Base-by-base conservation (phyloP, 805 yeast species). In the Candida easanensis region DNA sequence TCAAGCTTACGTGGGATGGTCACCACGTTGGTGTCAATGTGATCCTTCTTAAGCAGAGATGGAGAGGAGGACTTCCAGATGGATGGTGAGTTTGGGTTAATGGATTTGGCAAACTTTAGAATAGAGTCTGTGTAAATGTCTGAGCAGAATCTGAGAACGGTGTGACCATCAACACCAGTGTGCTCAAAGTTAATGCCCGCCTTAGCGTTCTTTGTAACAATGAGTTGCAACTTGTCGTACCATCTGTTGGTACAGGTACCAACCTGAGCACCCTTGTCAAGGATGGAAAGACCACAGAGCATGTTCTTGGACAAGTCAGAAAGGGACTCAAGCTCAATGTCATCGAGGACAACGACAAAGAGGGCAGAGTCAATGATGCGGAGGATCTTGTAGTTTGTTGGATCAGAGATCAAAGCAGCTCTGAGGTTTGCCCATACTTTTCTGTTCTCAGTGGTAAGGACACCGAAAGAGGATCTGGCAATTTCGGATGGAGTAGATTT, bases 121-220 rank as follows among this genome's bases (percentile, higher is more conserved):
- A 89, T 88, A 1, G 96, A 84, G 61, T 89, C 97, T 0, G 97
- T 89, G 61, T 89, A 89, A 42, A 89, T 85, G 63, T 89, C 97
- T 31, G 88, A 80, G 13, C 88, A 95, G 68, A 85, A 84, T 50
- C 97, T 68, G 52, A 89, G 68, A 4, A 89, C 96, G 0, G 97
- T 89, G 63, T 89, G 97, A 44, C 97, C 97, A 65, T 89, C 97
- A 21, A 89, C 95, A 53, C 96, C 96, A 0, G 97, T 85, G 59
- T 89, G 93, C 58, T 89, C 97, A 60, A 89, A 89, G 63, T 90
- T 89, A 52, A 89, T 82, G 22, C 97, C 97, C 2, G 93, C 96
- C 63, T 86, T 85, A 19, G 95, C 95, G 63, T 89, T 88, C 61
- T 81, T 79, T 4, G 96, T 88, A 42, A 89, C 79, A 41, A 89